Conservation (phyloP, 306 rosid species). For the Prunus armeniaca region DNA sequence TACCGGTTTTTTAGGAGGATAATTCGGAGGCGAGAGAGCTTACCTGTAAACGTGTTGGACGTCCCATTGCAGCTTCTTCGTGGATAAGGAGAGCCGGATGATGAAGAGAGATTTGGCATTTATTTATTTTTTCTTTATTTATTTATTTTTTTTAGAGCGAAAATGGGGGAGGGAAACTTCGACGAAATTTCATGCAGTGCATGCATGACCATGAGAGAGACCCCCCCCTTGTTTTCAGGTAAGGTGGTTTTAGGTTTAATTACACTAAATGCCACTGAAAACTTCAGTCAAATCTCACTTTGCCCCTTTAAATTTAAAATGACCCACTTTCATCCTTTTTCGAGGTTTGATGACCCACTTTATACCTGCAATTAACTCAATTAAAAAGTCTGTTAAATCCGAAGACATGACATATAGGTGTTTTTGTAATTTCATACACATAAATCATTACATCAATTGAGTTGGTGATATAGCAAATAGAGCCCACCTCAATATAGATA, state of each 20-base stretch:
- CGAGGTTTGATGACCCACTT: too few species aligned
- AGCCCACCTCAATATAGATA: too few species aligned
- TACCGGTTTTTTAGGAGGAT: neutral
- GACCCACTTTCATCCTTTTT: too few species aligned
- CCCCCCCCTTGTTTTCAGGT: neutral
- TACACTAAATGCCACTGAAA: accelerated
- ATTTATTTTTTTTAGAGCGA: neutral
- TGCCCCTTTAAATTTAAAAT: too few species aligned
- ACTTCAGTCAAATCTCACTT: too few species aligned
- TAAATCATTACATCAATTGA: too few species aligned
- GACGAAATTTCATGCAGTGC: neutral
- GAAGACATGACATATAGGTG: too few species aligned
- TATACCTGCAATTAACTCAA: too few species aligned
- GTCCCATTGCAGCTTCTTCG: neutral
- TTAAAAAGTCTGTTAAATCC: too few species aligned
- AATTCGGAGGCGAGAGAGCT: neutral
- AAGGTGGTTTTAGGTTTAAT: too few species aligned
- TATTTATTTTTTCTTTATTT: neutral
- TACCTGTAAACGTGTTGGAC: neutral
- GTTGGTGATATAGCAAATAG: too few species aligned
- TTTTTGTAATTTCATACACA: too few species aligned
- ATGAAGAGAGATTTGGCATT: neutral
- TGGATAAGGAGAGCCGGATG: neutral
- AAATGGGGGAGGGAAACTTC: neutral
- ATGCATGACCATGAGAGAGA: neutral